Conservation (phyloP, 208 protist genomes). For the Trichomonas vaginalis region DNA sequence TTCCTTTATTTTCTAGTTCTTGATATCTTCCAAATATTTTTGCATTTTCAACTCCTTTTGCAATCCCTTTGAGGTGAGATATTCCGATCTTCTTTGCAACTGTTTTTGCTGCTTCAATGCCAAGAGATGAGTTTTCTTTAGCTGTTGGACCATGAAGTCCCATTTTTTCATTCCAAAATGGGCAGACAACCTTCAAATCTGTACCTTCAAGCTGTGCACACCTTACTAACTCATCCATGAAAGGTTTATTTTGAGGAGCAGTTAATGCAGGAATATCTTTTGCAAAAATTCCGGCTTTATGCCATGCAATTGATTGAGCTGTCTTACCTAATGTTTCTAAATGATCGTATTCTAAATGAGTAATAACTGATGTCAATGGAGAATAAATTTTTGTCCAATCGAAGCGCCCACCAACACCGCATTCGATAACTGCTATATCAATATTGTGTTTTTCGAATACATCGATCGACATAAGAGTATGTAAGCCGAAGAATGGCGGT, state of each 20-base stretch:
- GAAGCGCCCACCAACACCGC: constrained; percentile 22
- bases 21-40: not conserved
- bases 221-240: not conserved
- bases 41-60: not conserved
- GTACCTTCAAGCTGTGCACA: too few relatives aligned
- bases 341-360: constrained; percentile 24
- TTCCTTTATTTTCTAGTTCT: not conserved
- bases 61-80: not conserved
- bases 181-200: not conserved
- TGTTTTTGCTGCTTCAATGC: not conserved
- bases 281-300: constrained; percentile 24
- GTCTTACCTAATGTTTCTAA: constrained; percentile 12
- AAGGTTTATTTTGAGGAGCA: not conserved
- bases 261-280: not conserved
- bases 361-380: not conserved
- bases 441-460: not conserved
- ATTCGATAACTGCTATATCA: not conserved
- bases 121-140: not conserved
- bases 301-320: not conserved
- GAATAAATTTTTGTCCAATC: constrained; percentile 23
- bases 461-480: not conserved
- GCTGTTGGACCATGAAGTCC: not conserved
- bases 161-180: not conserved
- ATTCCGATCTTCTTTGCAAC: not conserved
- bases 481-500: not conserved